Evolutionary conservation across 1,139 yeast species (phyloP).

Genomic region (Taiozyma sp.): DNA sequence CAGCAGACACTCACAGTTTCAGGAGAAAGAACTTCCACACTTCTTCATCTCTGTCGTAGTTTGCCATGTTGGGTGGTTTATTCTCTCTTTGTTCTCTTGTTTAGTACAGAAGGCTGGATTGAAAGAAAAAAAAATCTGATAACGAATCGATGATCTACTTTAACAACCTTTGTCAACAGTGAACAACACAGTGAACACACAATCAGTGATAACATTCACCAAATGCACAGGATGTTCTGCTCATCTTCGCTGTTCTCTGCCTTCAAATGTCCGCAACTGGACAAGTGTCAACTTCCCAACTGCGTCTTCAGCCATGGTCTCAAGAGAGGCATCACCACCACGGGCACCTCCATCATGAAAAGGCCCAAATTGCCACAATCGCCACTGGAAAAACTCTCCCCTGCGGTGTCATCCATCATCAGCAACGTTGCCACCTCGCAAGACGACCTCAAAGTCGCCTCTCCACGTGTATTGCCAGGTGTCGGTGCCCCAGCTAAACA

Average conservation of each 20-base stretch:
- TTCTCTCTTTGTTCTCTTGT: no score
- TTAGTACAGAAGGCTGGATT: no score
- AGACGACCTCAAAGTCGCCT: constrained; percentile 3
- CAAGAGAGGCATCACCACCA: constrained; percentile 3
- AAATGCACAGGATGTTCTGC: constrained; percentile 11
- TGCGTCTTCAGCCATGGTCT: constrained; percentile 16
- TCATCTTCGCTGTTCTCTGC: constrained; percentile 5
- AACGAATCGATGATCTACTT: no score
- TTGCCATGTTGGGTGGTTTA: background rate
- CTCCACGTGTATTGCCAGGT: constrained; percentile 29
- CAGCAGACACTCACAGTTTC: constrained; percentile 10
- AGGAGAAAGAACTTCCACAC: constrained; percentile 6
- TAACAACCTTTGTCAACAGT: no score
- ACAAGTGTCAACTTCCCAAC: constrained; percentile 12
- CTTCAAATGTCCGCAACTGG: constrained; percentile 13
- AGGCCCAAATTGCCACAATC: background rate
- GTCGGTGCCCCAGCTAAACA: constrained; percentile 47
- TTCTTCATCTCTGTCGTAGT: constrained; percentile 1
- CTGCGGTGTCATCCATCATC: background rate
- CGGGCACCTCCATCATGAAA: background rate
- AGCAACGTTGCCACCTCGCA: background rate
- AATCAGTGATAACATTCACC: no score
- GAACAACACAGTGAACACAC: no score
- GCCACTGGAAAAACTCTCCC: background rate
- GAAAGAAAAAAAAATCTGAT: no score